Conservation (phyloP, 768 basidiomycete species). For the Scleroderma citrinum region DNA sequence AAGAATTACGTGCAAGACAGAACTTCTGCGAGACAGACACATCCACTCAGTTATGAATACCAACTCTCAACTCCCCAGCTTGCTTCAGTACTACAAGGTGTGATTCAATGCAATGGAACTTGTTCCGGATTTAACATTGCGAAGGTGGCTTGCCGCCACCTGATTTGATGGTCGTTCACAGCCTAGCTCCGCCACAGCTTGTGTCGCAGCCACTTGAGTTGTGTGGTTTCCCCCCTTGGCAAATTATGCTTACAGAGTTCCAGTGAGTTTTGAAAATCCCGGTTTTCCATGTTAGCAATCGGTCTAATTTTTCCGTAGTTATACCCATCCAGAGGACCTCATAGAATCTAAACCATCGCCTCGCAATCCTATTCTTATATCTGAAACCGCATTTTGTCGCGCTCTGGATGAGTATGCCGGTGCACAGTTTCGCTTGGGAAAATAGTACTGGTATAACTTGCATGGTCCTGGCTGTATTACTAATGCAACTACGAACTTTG, state of each 20-base stretch:
- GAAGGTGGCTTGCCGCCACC: conserved; percentile 54
- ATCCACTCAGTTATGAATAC: conserved; percentile 15
- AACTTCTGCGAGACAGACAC: neutral
- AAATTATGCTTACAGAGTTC: conserved; percentile 75
- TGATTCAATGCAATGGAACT: conserved; percentile 9
- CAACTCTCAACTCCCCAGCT: conserved; percentile 41
- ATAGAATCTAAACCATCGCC: neutral
- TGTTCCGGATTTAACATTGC: conserved; percentile 30
- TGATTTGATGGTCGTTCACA: conserved; percentile 74
- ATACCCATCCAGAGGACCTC: conserved; percentile 16
- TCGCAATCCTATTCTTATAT: conserved; percentile 25
- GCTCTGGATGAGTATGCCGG: conserved; percentile 69
- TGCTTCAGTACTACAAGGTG: conserved; percentile 55
- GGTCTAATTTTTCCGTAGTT: conserved; percentile 8
- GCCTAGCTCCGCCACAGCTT: conserved; percentile 36
- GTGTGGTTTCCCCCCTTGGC: conserved; percentile 81
- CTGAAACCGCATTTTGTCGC: conserved; percentile 55
- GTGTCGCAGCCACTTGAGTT: conserved; percentile 50
- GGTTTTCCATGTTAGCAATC: conserved; percentile 2
- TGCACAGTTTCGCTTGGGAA: conserved; percentile 78
- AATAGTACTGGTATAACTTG: conserved; percentile 32
- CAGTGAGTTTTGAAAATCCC: conserved; percentile 41
- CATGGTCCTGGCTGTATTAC: neutral
- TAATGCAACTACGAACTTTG: neutral
- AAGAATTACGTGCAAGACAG: conserved; percentile 11